phyloP scores from a whole-genome alignment of 495 filamentous ascomycete species.

The Penicillium riverlandense region DNA sequence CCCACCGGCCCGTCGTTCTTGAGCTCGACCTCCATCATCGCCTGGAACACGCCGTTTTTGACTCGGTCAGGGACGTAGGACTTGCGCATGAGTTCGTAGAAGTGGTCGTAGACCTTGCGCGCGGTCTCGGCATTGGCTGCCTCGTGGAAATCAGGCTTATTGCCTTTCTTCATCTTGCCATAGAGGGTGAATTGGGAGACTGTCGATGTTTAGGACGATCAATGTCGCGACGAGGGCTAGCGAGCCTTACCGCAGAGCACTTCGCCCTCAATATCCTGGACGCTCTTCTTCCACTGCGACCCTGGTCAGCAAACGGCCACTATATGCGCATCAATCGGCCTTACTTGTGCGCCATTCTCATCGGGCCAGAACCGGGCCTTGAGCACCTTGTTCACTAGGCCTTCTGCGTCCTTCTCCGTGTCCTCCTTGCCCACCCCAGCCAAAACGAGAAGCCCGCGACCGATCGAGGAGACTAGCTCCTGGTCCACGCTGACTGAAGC shows the following conservation, averaged over 20 bases:
- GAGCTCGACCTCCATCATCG: constrained; percentile 96
- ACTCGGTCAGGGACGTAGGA: constrained; percentile 70
- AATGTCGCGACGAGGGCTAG: background rate
- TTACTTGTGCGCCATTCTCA: constrained; percentile 31
- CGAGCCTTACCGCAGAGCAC: constrained; percentile 72
- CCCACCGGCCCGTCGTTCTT: constrained; percentile 94
- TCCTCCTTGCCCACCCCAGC: constrained; percentile 88
- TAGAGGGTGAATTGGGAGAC: constrained; percentile 99
- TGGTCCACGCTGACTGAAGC: constrained; percentile 98
- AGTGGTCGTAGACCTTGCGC: constrained; percentile 71
- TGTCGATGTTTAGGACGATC: constrained; percentile 17
- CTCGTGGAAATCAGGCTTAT: constrained; percentile 91
- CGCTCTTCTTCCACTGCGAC: constrained; percentile 75
- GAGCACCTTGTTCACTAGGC: constrained; percentile 74
- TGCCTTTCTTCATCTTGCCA: constrained; percentile 86
- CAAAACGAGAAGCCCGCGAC: constrained; percentile 83
- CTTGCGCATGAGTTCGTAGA: constrained; percentile 68
- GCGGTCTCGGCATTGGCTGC: constrained; percentile 73
- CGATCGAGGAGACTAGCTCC: constrained; percentile 81
- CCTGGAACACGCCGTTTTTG: constrained; percentile 92
- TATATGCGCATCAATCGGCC: constrained; percentile 1
- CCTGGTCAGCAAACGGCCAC: constrained; percentile 6
- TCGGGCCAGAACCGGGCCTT: constrained; percentile 89
- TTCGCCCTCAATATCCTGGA: constrained; percentile 82
- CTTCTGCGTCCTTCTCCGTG: constrained; percentile 79